Percentiles rank a stretch among this genome's conserved stretches.
These are phyloP conservation scores for Tylopilus subfusipes DNA, from an alignment of 768 basidiomycete genomes.

Conservation along the genomic window DNA sequence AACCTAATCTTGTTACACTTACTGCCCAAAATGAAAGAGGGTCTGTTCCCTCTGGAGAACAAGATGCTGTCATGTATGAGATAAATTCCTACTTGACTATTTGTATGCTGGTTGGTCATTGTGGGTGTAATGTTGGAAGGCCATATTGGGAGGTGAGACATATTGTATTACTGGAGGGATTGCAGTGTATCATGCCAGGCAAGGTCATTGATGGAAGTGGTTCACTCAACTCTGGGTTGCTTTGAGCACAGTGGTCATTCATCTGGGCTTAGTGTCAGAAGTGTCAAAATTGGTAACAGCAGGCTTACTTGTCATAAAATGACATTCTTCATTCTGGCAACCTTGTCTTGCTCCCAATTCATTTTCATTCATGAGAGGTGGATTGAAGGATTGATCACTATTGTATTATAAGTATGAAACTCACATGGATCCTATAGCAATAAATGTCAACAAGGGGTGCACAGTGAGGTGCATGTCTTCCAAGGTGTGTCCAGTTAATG, in stretches of 20 bases:
- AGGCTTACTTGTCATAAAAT: background rate
- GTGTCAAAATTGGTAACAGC: background rate
- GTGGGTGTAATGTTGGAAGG: background rate
- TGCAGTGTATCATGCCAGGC: background rate
- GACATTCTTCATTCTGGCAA: background rate
- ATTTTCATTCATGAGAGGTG: background rate
- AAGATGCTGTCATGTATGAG: background rate
- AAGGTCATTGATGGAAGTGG: background rate
- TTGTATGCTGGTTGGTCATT: background rate
- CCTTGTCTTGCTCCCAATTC: background rate
- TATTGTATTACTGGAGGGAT: background rate
- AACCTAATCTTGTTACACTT: background rate
- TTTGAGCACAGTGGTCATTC: background rate
- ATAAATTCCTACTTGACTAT: background rate
- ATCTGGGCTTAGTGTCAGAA: background rate
- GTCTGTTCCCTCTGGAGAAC: background rate
- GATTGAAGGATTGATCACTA: background rate
- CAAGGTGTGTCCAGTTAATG: too few relatives aligned
- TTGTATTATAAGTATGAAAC: too few relatives aligned
- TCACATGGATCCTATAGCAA: too few relatives aligned
- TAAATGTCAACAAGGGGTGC: too few relatives aligned
- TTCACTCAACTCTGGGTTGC: background rate
- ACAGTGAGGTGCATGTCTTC: too few relatives aligned
- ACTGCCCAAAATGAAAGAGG: background rate
- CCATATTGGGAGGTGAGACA: background rate